phyloP scores from a whole-genome alignment of 1,139 yeast species.

The Scheffersomyces segobiensis region DNA sequence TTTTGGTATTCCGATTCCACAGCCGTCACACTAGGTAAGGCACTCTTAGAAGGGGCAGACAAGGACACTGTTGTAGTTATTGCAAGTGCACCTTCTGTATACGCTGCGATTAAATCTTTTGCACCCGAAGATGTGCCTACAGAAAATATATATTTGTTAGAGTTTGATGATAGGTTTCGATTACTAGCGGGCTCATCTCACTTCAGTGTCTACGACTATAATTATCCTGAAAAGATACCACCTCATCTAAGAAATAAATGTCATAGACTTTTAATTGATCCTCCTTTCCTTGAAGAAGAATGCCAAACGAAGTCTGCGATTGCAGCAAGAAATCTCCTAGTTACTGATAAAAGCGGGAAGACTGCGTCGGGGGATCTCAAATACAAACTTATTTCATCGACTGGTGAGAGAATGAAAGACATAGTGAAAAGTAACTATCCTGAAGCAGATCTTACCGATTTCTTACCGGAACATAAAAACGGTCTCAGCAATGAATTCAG shows the following conservation, averaged over 20 bases:
- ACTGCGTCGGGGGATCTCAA: constrained; percentile 43
- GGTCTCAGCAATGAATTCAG: constrained; percentile 87
- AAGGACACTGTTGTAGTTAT: constrained; percentile 68
- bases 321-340: constrained; percentile 65
- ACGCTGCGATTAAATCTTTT: constrained; percentile 69
- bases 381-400: constrained; percentile 65
- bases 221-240: constrained; percentile 65
- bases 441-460: constrained; percentile 61
- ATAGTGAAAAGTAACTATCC: constrained; percentile 64
- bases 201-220: constrained; percentile 75
- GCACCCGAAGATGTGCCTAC: constrained; percentile 60
- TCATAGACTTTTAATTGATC: constrained; percentile 79
- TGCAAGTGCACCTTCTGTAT: constrained; percentile 90
- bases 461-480: constrained; percentile 77
- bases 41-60: constrained; percentile 74
- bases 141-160: constrained; percentile 68
- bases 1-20: constrained; percentile 84
- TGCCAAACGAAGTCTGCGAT: constrained; percentile 76
- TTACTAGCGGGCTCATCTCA: constrained; percentile 64
- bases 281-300: constrained; percentile 80
- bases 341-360: constrained; percentile 33
- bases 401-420: constrained; percentile 84
- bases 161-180: constrained; percentile 74
- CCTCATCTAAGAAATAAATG: constrained; percentile 58
- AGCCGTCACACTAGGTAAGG: constrained; percentile 65